phyloP scores from a whole-genome alignment of 768 basidiomycete genomes.

The Tylopilus sp. region DNA sequence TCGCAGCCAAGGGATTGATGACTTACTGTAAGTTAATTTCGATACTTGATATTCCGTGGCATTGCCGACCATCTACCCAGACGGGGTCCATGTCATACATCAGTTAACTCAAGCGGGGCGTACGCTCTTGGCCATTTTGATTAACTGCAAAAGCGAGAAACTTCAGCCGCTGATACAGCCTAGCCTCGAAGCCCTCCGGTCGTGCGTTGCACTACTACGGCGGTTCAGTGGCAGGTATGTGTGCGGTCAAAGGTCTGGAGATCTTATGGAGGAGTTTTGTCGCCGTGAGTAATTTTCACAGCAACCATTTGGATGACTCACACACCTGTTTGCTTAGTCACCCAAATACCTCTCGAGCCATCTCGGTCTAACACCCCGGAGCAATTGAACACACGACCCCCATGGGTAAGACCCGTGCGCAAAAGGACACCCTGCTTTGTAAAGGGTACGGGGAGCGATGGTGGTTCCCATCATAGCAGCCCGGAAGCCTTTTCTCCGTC shows the following conservation, averaged over 20 bases:
- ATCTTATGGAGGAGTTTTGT: conserved; percentile 95
- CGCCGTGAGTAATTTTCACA: conserved; percentile 49
- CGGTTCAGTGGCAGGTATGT: conserved; percentile 91
- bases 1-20: conserved; percentile 88
- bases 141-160: conserved; percentile 82
- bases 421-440: conserved; percentile 60
- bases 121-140: conserved; percentile 80
- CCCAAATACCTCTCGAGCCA: conserved; percentile 82
- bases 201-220: conserved; percentile 82
- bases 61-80: conserved; percentile 37
- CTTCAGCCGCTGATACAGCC: conserved; percentile 75
- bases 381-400: conserved; percentile 54
- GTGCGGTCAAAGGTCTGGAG: conserved; percentile 86
- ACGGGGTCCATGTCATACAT: conserved; percentile 94
- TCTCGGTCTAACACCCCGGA: conserved; percentile 49
- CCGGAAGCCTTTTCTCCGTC: conserved; percentile 64
- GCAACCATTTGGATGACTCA: conserved; percentile 6
- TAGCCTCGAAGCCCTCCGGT: conserved; percentile 80
- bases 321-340: conserved; percentile 48
- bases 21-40: conserved; percentile 74
- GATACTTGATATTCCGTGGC: conserved; percentile 1
- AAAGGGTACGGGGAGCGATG: conserved; percentile 45
- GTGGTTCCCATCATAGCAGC: conserved; percentile 46
- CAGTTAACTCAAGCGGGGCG: conserved; percentile 93
- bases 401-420: conserved; percentile 87